Base-by-base conservation (phyloP, 2,329 filamentous ascomycete species). In the Aureobasidium subglaciale region DNA sequence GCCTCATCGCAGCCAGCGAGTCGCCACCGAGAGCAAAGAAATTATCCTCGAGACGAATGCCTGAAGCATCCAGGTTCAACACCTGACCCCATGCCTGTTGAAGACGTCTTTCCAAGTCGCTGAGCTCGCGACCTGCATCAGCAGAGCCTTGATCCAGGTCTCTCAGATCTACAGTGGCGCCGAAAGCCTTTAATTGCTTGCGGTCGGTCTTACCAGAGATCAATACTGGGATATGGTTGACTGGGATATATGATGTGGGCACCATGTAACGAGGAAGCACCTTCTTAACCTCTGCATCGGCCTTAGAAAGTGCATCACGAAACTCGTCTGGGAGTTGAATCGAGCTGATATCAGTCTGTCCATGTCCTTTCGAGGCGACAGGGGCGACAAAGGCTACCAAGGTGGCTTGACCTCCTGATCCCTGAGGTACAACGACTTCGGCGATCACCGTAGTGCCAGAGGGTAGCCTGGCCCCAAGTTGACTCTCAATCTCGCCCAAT, bases 401-500 rank as follows among this genome's bases (percentile, higher is more conserved):
- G 10, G 57, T 59, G 20, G 57, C 37, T 29, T 59, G 55, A 7
- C 37, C 45, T 9, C 56, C 56, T 6, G 50, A 29, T 10, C 59
- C 61, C 34, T 35, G 29, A 15, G 60, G 60, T 9, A 63, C 68
- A 60, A 80, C 75, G 11, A 80, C 75, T 60, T 80, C 78, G 2
- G 71, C 74, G 24, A 78, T 74, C 0, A 78, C 68, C 3, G 70
- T 68, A 10, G 66, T 68, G 10, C 67, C 69, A 0, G 66, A 55
- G 8, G 75, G 70, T 29, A 76, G 71, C 27, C 65, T 63, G 18
- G 55, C 38, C 15, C 52, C 41, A 24, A 62, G 52, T 24, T 71
- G 71, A 59, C 70, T 70, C 64, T 73, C 79, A 53, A 76, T 77
- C 64, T 76, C 78, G 10, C 71, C 76, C 49, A 84, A 73, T 68